Conservation (phyloP, 305 asterid genomes). For the Fraxinus sp. region DNA sequence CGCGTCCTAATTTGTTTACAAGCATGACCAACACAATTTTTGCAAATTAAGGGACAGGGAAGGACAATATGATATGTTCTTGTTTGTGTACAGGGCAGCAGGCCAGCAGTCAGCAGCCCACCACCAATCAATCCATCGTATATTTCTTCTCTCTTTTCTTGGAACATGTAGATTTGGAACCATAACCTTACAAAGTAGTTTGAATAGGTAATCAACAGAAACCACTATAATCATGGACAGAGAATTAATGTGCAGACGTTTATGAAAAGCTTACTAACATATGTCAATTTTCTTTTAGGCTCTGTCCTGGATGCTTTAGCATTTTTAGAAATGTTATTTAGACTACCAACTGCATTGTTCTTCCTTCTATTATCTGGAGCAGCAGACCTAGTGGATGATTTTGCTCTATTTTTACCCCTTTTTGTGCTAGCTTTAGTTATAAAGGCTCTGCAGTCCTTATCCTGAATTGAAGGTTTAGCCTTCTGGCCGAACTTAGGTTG, state of each 20-base stretch:
- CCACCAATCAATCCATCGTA: neutral
- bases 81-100: neutral
- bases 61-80: neutral
- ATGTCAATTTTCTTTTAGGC: constrained; percentile 32
- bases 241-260: neutral
- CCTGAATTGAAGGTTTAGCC: constrained; percentile 23
- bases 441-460: constrained; percentile 14
- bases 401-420: constrained; percentile 19
- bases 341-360: constrained; percentile 22
- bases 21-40: neutral
- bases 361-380: constrained; percentile 25
- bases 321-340: constrained; percentile 20
- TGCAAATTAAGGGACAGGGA: neutral
- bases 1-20: neutral
- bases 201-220: neutral
- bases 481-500: constrained; percentile 12
- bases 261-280: constrained; percentile 37
- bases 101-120: constrained; percentile 2
- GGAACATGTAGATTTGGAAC: neutral
- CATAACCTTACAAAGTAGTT: neutral
- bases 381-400: constrained; percentile 20
- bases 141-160: neutral
- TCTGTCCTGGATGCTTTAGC: constrained; percentile 19
- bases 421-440: constrained; percentile 9
- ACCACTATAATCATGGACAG: constrained; percentile 10